These are phyloP conservation scores for Gossypium turneri DNA, from an alignment of 345 rosid species.

Conservation along the genomic window DNA sequence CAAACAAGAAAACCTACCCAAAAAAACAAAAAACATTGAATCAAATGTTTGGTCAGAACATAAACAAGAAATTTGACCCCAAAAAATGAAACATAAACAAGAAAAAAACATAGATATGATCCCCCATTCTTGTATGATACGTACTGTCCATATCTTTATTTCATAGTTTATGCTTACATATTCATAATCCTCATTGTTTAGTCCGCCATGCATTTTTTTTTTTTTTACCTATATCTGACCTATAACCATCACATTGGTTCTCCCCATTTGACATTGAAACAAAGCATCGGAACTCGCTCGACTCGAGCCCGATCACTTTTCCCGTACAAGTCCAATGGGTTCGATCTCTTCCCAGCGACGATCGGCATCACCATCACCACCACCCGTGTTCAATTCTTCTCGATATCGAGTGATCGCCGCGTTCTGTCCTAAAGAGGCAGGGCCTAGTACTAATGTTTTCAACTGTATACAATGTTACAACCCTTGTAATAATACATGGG, in stretches of 20 bases:
- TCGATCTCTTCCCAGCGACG: constrained; percentile 19
- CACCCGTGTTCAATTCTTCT: constrained; percentile 7
- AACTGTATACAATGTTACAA: constrained; percentile 46
- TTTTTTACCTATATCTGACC: constrained; percentile 1
- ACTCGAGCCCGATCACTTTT: neutral
- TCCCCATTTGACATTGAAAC: constrained; percentile 18
- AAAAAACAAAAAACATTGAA: no score
- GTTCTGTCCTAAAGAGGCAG: constrained; percentile 30
- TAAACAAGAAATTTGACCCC: neutral
- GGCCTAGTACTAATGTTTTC: constrained; percentile 3
- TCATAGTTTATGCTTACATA: constrained; percentile 26
- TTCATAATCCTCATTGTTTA: constrained; percentile 3
- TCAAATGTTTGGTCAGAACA: no score
- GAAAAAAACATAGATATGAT: neutral
- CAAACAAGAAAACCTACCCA: no score
- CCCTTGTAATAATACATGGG: constrained; percentile 39
- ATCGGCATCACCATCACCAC: neutral
- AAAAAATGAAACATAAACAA: constrained; percentile 15
- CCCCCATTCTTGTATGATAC: constrained; percentile 6
- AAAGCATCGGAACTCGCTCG: neutral
- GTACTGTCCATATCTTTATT: neutral
- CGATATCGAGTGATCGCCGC: constrained; percentile 24
- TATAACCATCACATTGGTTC: neutral
- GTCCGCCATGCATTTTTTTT: constrained; percentile 14
- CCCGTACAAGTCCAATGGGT: constrained; percentile 27